phyloP scores from a whole-genome alignment of 83 land plant genomes.

The Thuja plicata region DNA sequence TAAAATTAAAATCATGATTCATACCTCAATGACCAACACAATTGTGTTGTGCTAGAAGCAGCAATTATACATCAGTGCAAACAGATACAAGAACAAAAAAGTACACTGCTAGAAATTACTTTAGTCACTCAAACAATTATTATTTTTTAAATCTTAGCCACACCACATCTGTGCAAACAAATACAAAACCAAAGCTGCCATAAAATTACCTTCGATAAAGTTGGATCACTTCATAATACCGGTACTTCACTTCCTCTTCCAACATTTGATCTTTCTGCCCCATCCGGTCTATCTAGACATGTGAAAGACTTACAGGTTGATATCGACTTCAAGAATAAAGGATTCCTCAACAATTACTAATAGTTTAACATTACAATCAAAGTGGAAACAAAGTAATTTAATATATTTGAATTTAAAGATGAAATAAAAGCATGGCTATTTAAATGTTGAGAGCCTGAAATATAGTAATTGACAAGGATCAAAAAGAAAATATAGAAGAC shows the following conservation, averaged over 20 bases:
- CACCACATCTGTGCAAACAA: not conserved
- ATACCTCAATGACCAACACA: not conserved
- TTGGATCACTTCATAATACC: slow-evolving; percentile 75
- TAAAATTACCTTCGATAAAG: slow-evolving; percentile 62
- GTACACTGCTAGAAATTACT: not conserved
- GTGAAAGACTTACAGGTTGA: not conserved
- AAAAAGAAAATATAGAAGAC: not conserved
- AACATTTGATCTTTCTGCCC: slow-evolving; percentile 59
- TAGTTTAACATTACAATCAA: not conserved
- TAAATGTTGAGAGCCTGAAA: not conserved
- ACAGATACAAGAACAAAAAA: not conserved
- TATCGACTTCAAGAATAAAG: not conserved
- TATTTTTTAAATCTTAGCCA: not conserved
- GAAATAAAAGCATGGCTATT: not conserved
- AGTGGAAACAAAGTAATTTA: not conserved
- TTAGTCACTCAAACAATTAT: not conserved
- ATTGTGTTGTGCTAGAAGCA: not conserved
- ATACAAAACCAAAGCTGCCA: not conserved
- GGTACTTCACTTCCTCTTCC: slow-evolving; percentile 84
- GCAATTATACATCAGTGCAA: not conserved
- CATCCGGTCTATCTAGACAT: slow-evolving; percentile 60
- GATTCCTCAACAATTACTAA: not conserved
- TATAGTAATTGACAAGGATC: not conserved
- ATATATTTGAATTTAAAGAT: not conserved
- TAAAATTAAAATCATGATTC: not conserved